Evolutionary conservation across 768 basidiomycete species (phyloP).

Genomic region (Gautieria morchelliformis): DNA sequence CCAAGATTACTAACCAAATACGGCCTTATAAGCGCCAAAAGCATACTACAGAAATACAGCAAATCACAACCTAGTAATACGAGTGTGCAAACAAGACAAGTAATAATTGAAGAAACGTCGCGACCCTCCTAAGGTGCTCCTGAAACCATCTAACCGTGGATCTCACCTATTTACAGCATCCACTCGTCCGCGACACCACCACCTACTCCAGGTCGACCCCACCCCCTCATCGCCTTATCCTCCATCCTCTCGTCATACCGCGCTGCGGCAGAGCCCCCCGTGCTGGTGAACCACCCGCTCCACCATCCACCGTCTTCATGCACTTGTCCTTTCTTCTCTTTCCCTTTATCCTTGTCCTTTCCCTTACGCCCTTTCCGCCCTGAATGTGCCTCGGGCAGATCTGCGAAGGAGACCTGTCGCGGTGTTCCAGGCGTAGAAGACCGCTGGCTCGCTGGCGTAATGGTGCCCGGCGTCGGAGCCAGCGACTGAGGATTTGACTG

Average conservation of each 20-base stretch:
- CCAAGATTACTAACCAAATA: too few species aligned
- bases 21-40: background rate
- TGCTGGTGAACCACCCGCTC: slow-evolving; percentile 22
- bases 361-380: slow-evolving; percentile 23
- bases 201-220: slow-evolving; percentile 33
- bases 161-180: slow-evolving; percentile 28
- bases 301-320: slow-evolving; percentile 23
- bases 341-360: slow-evolving; percentile 18
- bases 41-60: background rate
- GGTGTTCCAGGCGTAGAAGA: slow-evolving; percentile 49
- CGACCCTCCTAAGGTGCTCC: too few species aligned
- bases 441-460: slow-evolving; percentile 24
- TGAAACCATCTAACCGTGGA: too few species aligned
- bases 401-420: slow-evolving; percentile 72
- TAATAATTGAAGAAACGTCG: too few species aligned
- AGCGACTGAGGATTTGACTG: slow-evolving; percentile 27
- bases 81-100: background rate
- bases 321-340: slow-evolving; percentile 24
- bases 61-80: background rate
- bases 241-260: slow-evolving; percentile 40
- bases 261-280: slow-evolving; percentile 10
- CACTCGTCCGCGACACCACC: slow-evolving; percentile 40
- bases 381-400: slow-evolving; percentile 42
- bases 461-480: slow-evolving; percentile 22
- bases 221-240: slow-evolving; percentile 41